Evolutionary conservation across 495 filamentous ascomycete species (phyloP).

Genomic region (Daldinia loculata): DNA sequence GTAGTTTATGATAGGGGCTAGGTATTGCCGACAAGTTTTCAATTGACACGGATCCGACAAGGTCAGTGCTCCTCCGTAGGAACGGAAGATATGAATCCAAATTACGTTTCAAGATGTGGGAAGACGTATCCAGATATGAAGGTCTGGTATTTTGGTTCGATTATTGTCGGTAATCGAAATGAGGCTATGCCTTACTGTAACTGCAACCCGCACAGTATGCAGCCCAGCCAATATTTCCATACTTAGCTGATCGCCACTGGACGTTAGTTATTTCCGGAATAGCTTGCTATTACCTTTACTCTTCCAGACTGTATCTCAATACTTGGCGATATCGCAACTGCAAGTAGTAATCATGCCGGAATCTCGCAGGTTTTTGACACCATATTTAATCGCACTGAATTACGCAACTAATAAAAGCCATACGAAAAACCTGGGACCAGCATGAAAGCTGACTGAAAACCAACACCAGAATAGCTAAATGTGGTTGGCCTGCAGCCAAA

Average conservation of each 20-base stretch:
- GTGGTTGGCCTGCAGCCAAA: slow-evolving; percentile 15
- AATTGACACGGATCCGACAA: slow-evolving; percentile 22
- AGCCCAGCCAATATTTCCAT: slow-evolving; percentile 32
- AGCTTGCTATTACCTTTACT: slow-evolving; percentile 24
- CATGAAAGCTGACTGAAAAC: background rate
- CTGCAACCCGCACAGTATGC: slow-evolving; percentile 35
- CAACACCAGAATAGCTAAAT: background rate
- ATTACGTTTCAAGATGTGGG: slow-evolving; percentile 30
- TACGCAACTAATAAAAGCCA: background rate
- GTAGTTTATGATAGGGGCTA: slow-evolving; percentile 16
- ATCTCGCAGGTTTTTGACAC: background rate
- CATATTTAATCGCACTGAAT: background rate
- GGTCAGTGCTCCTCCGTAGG: slow-evolving; percentile 6
- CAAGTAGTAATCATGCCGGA: slow-evolving; percentile 3
- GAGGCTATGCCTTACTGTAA: slow-evolving; percentile 36
- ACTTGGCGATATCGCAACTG: background rate
- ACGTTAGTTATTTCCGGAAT: slow-evolving; percentile 32
- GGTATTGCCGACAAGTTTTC: slow-evolving; percentile 9
- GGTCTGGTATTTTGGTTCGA: slow-evolving; percentile 11
- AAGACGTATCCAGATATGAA: slow-evolving; percentile 7
- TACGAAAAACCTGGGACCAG: background rate
- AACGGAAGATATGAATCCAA: slow-evolving; percentile 13
- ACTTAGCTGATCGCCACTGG: slow-evolving; percentile 14
- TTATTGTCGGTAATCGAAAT: slow-evolving; percentile 23
- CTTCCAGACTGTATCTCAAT: background rate